Base-by-base conservation (phyloP, 768 basidiomycete species). In the Trametes punicea region DNA sequence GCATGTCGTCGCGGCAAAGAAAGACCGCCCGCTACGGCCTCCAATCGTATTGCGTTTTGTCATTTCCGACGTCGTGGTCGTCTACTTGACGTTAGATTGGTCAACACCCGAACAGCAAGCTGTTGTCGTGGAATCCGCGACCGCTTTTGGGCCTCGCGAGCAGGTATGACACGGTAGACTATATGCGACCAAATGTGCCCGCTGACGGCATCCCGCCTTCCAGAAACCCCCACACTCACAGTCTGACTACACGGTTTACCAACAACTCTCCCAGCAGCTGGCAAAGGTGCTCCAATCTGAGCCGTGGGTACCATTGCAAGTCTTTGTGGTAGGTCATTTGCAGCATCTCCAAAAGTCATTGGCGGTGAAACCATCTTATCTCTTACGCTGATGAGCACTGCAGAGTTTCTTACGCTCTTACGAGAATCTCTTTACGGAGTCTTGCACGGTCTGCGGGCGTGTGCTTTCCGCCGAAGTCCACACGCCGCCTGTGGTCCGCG, bases 81-180 rank as follows among this genome's bases (percentile, higher is more conserved):
- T 83, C 53, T 90, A 84, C 72, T 64, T 90, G 40, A 81, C 79
- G 6, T 69, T 76, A 49, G 69, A 63, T 2, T 62, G 60, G 26
- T 55, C 67, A 13, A 53, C 56, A 31, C 18, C 48, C 11, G 71
- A 73, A 18, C 71, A 71, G 33, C 39, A 55, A 42, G 38, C 46
- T 61, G 70, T 83, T 34, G 60, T 79, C 11, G 78, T 85, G 27
- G 87, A 88, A 64, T 85, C 77, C 51, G 76, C 87, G 40, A 77
- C 82, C n/a, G 80, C 78, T 9, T 88, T 90, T 67, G 88, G 86
- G 6, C 83, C 89, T 21, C 75, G 88, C 63, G 90, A 92, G 73
- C 77, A 74, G 73, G 88, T 86, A 60, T 48, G 75, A 6, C 21
- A 18, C 16, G 15, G 26, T 31, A n/a, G 6, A 21, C 30, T 30